phyloP scores from a whole-genome alignment of 2,329 filamentous ascomycete genomes.

The Fusarium oligoseptatum region DNA sequence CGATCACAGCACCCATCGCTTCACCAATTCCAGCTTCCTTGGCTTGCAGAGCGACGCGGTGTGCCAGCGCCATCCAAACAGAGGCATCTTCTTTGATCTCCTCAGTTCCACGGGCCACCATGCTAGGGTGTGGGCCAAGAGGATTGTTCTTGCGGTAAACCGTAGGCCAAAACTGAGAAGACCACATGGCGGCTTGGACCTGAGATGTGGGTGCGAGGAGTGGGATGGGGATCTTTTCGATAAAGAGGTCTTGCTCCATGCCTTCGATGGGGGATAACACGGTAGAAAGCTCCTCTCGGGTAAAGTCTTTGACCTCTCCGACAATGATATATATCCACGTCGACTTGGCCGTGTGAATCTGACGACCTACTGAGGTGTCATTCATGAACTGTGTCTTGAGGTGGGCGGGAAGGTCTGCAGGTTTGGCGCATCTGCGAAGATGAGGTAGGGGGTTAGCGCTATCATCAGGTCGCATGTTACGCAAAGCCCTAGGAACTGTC shows the following conservation, averaged over 20 bases:
- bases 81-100: conserved; percentile 75
- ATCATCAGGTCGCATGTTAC: conserved; percentile 69
- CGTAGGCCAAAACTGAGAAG: conserved; percentile 83
- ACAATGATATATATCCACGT: conserved; percentile 72
- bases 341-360: conserved; percentile 71
- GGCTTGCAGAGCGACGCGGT: conserved; percentile 71
- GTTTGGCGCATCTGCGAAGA: conserved; percentile 82
- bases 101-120: conserved; percentile 77
- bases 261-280: conserved; percentile 64
- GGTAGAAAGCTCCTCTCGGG: conserved; percentile 64
- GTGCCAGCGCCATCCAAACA: conserved; percentile 77
- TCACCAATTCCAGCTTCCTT: conserved; percentile 72
- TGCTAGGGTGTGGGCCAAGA: conserved; percentile 84
- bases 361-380: conserved; percentile 65
- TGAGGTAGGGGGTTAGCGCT: conserved; percentile 76
- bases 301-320: conserved; percentile 64
- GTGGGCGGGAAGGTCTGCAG: conserved; percentile 74
- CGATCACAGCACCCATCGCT: conserved; percentile 79
- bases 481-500: conserved; percentile 62
- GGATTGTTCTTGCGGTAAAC: conserved; percentile 91
- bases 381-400: conserved; percentile 74
- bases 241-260: conserved; percentile 65
- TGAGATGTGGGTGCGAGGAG: conserved; percentile 80
- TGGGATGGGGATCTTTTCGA: conserved; percentile 77
- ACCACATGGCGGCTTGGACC: conserved; percentile 81